phyloP scores from a whole-genome alignment of 1,284 basidiomycete genomes.

The Papiliotrema terrestris region DNA sequence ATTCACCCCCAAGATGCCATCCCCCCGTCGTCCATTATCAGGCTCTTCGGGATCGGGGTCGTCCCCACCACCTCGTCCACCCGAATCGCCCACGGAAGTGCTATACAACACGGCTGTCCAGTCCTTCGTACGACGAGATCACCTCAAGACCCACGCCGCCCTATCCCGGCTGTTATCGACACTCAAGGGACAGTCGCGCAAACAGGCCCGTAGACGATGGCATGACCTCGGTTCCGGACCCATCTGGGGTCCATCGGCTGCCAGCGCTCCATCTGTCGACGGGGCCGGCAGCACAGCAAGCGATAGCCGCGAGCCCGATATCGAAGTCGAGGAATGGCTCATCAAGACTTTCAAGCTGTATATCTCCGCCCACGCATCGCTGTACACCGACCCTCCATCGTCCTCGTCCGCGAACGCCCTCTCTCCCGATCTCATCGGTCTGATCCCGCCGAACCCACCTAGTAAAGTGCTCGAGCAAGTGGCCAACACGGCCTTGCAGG shows the following conservation, averaged over 20 bases:
- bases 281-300: too few species aligned
- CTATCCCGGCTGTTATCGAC: conserved; percentile 20
- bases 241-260: not conserved
- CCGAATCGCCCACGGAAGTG: conserved; percentile 29
- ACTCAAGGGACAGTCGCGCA: not conserved
- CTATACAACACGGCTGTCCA: conserved; percentile 45
- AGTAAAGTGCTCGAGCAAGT: conserved; percentile 24
- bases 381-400: conserved; percentile 39
- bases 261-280: not conserved
- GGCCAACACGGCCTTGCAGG: conserved; percentile 13
- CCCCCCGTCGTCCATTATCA: conserved; percentile 3
- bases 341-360: conserved; percentile 42
- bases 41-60: conserved; percentile 3
- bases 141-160: conserved; percentile 36
- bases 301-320: too few species aligned
- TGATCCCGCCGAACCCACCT: conserved; percentile 31
- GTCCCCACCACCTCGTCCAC: conserved; percentile 13
- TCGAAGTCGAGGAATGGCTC: conserved; percentile 30
- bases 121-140: conserved; percentile 45
- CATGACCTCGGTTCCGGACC: conserved; percentile 3
- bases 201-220: conserved; percentile 3
- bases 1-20: not conserved
- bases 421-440: conserved; percentile 9
- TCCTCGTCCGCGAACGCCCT: not conserved
- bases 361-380: conserved; percentile 31